A percentile compares a stretch with the other conserved stretches of the same genome.
Evolutionary conservation across 2,329 filamentous ascomycete species (phyloP).

Genomic region (Apiospora saccharicola): DNA sequence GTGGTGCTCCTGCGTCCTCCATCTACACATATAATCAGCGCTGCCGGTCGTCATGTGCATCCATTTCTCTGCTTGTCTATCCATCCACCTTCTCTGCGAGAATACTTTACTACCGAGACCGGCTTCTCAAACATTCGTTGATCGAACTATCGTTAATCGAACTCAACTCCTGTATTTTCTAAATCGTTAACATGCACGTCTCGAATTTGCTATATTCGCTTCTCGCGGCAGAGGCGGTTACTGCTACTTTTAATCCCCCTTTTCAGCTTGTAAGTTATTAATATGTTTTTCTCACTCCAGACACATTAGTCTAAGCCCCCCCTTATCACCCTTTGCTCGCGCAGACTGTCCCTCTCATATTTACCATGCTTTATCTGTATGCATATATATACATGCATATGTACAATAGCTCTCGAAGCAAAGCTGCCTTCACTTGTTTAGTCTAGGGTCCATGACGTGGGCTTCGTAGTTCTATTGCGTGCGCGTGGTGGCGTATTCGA

Average conservation of each 20-base stretch:
- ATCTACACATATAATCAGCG: not conserved
- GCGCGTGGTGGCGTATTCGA: no score
- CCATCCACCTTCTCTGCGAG: not conserved
- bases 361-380: no score
- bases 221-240: not conserved
- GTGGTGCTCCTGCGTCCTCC: not conserved
- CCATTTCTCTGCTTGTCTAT: not conserved
- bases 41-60: not conserved
- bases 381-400: no score
- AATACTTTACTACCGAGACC: not conserved
- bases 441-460: no score
- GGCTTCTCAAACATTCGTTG: not conserved
- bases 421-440: no score
- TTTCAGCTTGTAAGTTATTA: not conserved
- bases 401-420: no score
- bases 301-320: no score
- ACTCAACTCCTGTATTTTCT: not conserved
- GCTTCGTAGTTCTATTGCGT: no score
- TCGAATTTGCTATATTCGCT: not conserved
- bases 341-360: no score
- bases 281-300: no score
- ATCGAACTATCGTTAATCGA: not conserved
- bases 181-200: not conserved
- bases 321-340: no score
- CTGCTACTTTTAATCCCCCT: not conserved